A percentile compares a stretch with the other conserved stretches of the same genome.
These are phyloP conservation scores for Lentithecium fluviatile DNA, from an alignment of 495 filamentous ascomycete species.

Conservation along the genomic window DNA sequence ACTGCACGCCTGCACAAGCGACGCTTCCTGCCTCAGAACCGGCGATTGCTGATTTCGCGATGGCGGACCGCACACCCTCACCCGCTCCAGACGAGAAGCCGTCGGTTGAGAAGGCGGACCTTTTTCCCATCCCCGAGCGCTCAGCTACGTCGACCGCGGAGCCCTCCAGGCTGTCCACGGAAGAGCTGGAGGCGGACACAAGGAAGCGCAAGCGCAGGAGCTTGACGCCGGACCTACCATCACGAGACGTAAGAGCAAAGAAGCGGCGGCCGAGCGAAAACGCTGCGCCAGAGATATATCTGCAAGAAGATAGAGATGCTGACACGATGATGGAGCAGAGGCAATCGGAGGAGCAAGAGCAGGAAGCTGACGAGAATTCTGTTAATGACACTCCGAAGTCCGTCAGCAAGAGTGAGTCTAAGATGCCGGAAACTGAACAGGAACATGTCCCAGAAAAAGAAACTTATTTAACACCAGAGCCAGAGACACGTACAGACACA, in stretches of 20 bases:
- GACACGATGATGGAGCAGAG: constrained; percentile 18
- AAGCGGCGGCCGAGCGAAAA: constrained; percentile 36
- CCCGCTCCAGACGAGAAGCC: constrained; percentile 18
- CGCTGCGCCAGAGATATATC: constrained; percentile 15
- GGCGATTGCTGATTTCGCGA: neutral
- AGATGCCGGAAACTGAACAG: too few species aligned
- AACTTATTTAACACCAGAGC: neutral
- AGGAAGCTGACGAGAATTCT: constrained; percentile 9
- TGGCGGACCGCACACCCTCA: constrained; percentile 3
- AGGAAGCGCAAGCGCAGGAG: constrained; percentile 45
- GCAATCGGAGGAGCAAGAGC: constrained; percentile 12
- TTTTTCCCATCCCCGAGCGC: constrained; percentile 1
- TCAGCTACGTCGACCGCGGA: constrained; percentile 6
- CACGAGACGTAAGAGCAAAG: constrained; percentile 36
- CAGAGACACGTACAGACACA: neutral
- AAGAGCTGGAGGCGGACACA: constrained; percentile 39
- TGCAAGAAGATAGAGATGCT: constrained; percentile 34
- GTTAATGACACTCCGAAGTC: neutral
- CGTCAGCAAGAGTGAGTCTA: too few species aligned
- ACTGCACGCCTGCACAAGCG: too few species aligned
- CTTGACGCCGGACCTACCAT: constrained; percentile 30
- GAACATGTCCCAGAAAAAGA: too few species aligned
- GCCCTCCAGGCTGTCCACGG: constrained; percentile 23
- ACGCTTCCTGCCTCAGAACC: neutral
- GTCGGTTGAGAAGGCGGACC: constrained; percentile 26